These are phyloP conservation scores for Cerrena zonata DNA, from an alignment of 1,284 basidiomycete genomes.

Conservation along the genomic window DNA sequence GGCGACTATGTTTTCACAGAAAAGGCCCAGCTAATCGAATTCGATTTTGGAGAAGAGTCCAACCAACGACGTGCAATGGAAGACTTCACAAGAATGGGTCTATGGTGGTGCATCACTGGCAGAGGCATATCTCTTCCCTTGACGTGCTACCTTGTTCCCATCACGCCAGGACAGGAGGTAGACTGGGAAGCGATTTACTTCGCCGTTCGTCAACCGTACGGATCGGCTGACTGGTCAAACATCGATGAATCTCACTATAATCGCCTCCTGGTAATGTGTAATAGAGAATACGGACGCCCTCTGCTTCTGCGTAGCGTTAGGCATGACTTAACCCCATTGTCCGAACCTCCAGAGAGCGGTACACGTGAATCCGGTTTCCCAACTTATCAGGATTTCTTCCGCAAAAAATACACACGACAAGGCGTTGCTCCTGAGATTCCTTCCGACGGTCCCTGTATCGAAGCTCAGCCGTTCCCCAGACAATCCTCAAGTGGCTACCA, in stretches of 20 bases:
- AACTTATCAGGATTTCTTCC: conserved; percentile 59
- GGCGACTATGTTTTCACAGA: conserved; percentile 33
- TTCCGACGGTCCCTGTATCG: conserved; percentile 53
- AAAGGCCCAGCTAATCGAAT: conserved; percentile 34
- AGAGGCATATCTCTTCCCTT: conserved; percentile 45
- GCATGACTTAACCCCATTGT: conserved; percentile 58
- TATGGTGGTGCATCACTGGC: conserved; percentile 60
- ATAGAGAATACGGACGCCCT: conserved; percentile 48
- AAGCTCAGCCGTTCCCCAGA: conserved; percentile 39
- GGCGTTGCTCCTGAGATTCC: conserved; percentile 39
- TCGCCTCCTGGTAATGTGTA: conserved; percentile 47
- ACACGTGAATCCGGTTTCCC: conserved; percentile 41
- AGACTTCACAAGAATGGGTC: conserved; percentile 54
- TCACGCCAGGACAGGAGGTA: conserved; percentile 40
- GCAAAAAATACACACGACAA: conserved; percentile 47
- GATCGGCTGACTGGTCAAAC: conserved; percentile 48
- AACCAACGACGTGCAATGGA: conserved; percentile 46
- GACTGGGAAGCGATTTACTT: conserved; percentile 53
- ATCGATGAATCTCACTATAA: conserved; percentile 44
- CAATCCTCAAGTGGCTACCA: conserved; percentile 40
- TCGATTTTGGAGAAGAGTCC: conserved; percentile 40
- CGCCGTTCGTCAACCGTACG: conserved; percentile 43
- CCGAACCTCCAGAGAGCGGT: conserved; percentile 39
- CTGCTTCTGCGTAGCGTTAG: conserved; percentile 53
- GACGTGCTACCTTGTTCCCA: conserved; percentile 59